A percentile compares a stretch with the other conserved stretches of the same genome.
Evolutionary conservation across 2,329 filamentous ascomycete species (phyloP).

Genomic region (Phialophora verrucosa): DNA sequence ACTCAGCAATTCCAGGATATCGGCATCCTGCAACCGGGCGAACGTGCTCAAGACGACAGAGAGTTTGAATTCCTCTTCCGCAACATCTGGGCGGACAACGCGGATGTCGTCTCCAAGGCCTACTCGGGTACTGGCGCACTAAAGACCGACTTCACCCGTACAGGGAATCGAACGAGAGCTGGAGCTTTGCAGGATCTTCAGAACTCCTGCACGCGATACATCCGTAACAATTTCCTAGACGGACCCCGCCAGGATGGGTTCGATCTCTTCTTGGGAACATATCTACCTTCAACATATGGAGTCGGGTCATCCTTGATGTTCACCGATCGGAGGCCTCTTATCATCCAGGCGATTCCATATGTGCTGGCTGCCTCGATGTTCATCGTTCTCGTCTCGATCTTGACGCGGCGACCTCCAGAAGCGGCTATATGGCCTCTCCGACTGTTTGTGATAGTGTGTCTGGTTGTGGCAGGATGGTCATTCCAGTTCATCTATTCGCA

Average conservation of each 20-base stretch:
- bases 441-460: constrained; percentile 80
- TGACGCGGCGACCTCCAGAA: constrained; percentile 74
- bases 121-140: constrained; percentile 96
- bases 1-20: constrained; percentile 87
- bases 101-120: constrained; percentile 87
- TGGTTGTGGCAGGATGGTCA: constrained; percentile 71
- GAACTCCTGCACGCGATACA: constrained; percentile 87
- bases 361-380: constrained; percentile 84
- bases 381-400: constrained; percentile 75
- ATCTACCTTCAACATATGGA: constrained; percentile 74
- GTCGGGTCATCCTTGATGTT: constrained; percentile 78
- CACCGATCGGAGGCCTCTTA: constrained; percentile 79
- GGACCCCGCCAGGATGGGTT: constrained; percentile 94
- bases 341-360: constrained; percentile 94
- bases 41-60: constrained; percentile 78
- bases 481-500: constrained; percentile 79
- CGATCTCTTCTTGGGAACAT: constrained; percentile 88
- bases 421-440: constrained; percentile 80
- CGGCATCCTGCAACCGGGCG: constrained; percentile 76
- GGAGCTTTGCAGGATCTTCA: constrained; percentile 85
- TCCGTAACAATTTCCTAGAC: constrained; percentile 92
- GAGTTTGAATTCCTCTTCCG: constrained; percentile 91
- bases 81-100: constrained; percentile 98
- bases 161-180: constrained; percentile 81
- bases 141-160: constrained; percentile 98